A percentile compares a stretch with the other conserved stretches of the same genome.
Evolutionary conservation across 2,329 filamentous ascomycete genomes (phyloP).

Genomic region (Triangularia verruculosa): DNA sequence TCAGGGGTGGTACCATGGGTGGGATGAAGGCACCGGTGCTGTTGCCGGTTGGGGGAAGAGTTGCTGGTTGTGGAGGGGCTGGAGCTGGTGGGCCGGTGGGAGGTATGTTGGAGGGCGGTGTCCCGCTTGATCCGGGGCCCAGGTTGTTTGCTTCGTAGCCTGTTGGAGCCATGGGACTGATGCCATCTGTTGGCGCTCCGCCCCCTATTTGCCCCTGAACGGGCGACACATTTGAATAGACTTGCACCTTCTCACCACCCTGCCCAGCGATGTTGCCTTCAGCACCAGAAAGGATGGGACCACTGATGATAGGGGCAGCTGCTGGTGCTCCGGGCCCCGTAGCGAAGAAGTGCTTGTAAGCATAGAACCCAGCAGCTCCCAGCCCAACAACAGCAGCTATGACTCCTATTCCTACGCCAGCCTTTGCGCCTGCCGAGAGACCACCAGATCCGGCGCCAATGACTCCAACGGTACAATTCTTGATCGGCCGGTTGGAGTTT

Average conservation of each 20-base stretch:
- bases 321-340: neutral
- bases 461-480: constrained; percentile 29
- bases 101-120: neutral
- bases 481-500: constrained; percentile 24
- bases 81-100: neutral
- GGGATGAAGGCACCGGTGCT: neutral
- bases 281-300: neutral
- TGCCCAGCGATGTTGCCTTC: neutral
- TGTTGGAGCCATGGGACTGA: neutral
- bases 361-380: constrained; percentile 16
- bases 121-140: neutral
- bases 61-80: neutral
- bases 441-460: constrained; percentile 9
- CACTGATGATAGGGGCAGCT: neutral
- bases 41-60: neutral
- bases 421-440: constrained; percentile 24
- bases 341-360: constrained; percentile 16
- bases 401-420: constrained; percentile 24
- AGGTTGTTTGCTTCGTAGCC: constrained; percentile 1
- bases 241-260: constrained; percentile 1
- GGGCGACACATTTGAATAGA: neutral
- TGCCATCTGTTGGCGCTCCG: neutral
- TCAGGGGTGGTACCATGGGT: neutral
- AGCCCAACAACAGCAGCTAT: constrained; percentile 11
- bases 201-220: neutral